Evolutionary conservation across 345 rosid species (phyloP).

Genomic region (Lepidium sativum): DNA sequence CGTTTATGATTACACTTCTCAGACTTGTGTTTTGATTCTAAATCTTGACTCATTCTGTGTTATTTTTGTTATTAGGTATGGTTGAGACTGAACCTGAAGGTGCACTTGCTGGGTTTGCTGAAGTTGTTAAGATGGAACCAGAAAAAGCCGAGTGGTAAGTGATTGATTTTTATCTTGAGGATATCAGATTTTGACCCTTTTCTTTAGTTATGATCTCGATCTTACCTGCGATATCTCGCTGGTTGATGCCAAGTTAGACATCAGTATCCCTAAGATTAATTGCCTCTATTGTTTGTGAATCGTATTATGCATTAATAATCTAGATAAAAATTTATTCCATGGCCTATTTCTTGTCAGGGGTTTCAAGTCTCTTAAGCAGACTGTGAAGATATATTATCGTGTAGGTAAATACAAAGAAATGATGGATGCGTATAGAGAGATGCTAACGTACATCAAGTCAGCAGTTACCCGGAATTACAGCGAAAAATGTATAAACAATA

Average conservation of each 20-base stretch:
- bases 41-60: neutral
- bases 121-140: slow-evolving; percentile 93
- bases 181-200: neutral
- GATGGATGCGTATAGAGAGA: slow-evolving; percentile 93
- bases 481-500: slow-evolving; percentile 95
- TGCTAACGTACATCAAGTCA: slow-evolving; percentile 93
- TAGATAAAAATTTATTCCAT: neutral
- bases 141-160: slow-evolving; percentile 96
- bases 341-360: slow-evolving; percentile 53
- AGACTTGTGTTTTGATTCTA: neutral
- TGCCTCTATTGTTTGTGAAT: neutral
- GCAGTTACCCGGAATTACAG: slow-evolving; percentile 97
- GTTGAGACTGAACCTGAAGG: slow-evolving; percentile 90
- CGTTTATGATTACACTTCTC: neutral
- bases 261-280: neutral
- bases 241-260: neutral
- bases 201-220: neutral
- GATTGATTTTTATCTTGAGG: neutral
- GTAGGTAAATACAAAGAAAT: slow-evolving; percentile 78
- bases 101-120: slow-evolving; percentile 92
- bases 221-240: neutral
- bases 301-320: neutral
- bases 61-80: slow-evolving; percentile 42
- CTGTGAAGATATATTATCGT: slow-evolving; percentile 93
- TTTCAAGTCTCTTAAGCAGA: slow-evolving; percentile 95